Evolutionary conservation across 257 asterid species (phyloP).

Genomic region (Petunia secreta): DNA sequence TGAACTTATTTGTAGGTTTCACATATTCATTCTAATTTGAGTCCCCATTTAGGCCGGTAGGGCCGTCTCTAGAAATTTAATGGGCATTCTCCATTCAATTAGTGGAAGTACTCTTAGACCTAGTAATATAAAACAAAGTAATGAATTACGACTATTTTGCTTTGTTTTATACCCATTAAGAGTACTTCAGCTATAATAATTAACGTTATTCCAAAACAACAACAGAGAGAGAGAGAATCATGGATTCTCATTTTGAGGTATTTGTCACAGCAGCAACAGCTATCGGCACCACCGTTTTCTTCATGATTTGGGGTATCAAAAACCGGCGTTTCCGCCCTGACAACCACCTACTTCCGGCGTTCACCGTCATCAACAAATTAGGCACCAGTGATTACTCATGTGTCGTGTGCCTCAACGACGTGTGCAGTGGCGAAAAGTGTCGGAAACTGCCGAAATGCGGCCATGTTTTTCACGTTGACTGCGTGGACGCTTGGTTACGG

Average conservation of each 20-base stretch:
- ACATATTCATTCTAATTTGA: too few relatives aligned
- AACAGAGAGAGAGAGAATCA: neutral
- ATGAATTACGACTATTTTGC: too few relatives aligned
- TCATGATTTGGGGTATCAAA: neutral
- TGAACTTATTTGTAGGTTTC: too few relatives aligned
- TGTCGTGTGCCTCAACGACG: slow-evolving; percentile 44
- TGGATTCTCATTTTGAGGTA: neutral
- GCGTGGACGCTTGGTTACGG: slow-evolving; percentile 40
- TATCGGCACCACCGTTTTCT: neutral
- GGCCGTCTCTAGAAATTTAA: too few relatives aligned
- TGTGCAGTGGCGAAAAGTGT: slow-evolving; percentile 36
- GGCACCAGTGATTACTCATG: slow-evolving; percentile 3
- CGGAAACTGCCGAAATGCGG: slow-evolving; percentile 41
- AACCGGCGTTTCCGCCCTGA: neutral
- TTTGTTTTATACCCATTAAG: too few relatives aligned
- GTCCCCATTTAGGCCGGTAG: too few relatives aligned
- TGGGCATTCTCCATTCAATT: too few relatives aligned
- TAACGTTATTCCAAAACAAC: too few relatives aligned
- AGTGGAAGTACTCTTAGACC: too few relatives aligned
- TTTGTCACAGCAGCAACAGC: slow-evolving; percentile 27
- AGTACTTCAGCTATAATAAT: too few relatives aligned
- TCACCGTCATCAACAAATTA: neutral
- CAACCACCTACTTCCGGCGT: neutral
- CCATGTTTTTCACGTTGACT: slow-evolving; percentile 41
- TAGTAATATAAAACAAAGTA: too few relatives aligned